phyloP scores from a whole-genome alignment of 495 filamentous ascomycete species.

The Trichocladium antarcticum region DNA sequence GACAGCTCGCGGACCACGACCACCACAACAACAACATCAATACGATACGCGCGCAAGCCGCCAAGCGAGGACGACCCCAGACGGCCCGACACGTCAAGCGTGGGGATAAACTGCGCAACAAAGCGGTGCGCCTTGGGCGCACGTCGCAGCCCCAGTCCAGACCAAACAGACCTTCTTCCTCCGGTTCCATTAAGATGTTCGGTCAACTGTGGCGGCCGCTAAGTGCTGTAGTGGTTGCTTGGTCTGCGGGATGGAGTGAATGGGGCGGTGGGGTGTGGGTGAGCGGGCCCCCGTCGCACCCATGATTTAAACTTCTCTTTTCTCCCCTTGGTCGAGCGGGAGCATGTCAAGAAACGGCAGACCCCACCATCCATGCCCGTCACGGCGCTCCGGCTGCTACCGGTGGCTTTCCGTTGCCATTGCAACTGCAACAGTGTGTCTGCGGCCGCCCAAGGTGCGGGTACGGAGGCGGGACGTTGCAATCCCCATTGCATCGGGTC shows the following conservation, averaged over 20 bases:
- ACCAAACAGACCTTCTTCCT: neutral
- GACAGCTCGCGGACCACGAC: neutral
- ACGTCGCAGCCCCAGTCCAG: neutral
- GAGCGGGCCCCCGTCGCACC: constrained; percentile 6
- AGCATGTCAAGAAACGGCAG: constrained; percentile 8
- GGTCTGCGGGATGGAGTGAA: neutral
- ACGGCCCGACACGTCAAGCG: neutral
- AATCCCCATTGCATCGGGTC: constrained; percentile 30
- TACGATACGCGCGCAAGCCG: neutral
- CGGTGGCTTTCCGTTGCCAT: constrained; percentile 29
- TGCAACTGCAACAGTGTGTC: constrained; percentile 10
- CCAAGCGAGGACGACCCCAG: neutral
- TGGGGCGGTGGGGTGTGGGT: neutral
- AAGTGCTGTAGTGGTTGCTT: constrained; percentile 3
- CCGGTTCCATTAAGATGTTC: neutral
- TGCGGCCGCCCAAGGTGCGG: constrained; percentile 4
- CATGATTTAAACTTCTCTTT: constrained; percentile 23
- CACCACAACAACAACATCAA: too few relatives aligned
- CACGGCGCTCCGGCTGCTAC: constrained; percentile 18
- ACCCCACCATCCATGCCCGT: constrained; percentile 5
- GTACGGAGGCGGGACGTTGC: too few relatives aligned
- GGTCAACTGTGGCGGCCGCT: constrained; percentile 1
- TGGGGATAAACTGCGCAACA: too few relatives aligned
- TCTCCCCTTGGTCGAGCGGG: constrained; percentile 12
- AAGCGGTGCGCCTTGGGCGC: too few relatives aligned